Conservation (phyloP, 352 stramenopile species). For the Albugo laibachii region DNA sequence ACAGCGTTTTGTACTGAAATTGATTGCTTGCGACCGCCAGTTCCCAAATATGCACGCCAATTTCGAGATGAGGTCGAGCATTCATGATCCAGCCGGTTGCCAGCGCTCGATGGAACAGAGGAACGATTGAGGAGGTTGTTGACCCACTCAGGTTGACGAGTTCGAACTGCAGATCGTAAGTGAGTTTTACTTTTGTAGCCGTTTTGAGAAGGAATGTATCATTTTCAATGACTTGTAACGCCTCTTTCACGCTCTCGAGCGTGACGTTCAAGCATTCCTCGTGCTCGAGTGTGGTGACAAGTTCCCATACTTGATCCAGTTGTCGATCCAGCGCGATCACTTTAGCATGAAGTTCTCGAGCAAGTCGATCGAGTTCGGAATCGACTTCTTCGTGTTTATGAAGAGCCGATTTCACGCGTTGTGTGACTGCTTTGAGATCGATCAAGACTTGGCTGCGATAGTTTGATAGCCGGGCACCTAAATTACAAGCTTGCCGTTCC, state of each 20-base stretch:
- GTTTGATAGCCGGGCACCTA: too few relatives aligned
- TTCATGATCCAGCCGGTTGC: constrained; percentile 48
- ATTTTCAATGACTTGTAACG: too few relatives aligned
- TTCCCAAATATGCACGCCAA: constrained; percentile 61
- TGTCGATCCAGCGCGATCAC: constrained; percentile 60
- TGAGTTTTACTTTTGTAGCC: too few relatives aligned
- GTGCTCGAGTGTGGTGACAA: too few relatives aligned
- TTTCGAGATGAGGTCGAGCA: constrained; percentile 37
- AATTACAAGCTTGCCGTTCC: too few relatives aligned
- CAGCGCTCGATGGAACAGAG: constrained; percentile 69
- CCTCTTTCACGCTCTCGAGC: too few relatives aligned
- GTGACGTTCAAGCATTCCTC: too few relatives aligned
- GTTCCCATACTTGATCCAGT: constrained; percentile 22
- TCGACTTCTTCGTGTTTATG: too few relatives aligned
- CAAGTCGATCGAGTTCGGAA: constrained; percentile 8
- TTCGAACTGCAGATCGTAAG: constrained; percentile 40
- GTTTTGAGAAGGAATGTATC: too few relatives aligned
- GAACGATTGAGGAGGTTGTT: constrained; percentile 24
- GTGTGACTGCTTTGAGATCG: constrained; percentile 53
- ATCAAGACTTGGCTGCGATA: constrained; percentile 43
- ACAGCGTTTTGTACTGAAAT: constrained; percentile 46
- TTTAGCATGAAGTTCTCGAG: constrained; percentile 68
- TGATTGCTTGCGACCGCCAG: constrained; percentile 34
- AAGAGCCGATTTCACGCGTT: too few relatives aligned
- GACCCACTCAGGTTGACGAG: constrained; percentile 58